Conservation (phyloP, 495 filamentous ascomycete genomes). For the Talaromyces proteolyticus region DNA sequence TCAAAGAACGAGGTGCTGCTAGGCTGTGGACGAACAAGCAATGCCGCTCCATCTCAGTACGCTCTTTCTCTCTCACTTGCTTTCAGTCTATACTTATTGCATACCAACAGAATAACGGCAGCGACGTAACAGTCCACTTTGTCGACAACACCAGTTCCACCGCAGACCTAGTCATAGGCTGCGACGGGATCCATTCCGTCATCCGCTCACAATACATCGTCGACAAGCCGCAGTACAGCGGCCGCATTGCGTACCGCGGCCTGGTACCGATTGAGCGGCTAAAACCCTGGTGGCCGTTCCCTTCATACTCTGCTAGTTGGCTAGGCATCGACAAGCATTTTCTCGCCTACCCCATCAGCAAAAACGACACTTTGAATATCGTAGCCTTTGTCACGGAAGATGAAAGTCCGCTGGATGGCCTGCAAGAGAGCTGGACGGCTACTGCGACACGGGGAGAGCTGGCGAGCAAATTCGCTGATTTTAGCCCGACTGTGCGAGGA, state of each 20-base stretch:
- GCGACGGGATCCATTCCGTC: constrained; percentile 44
- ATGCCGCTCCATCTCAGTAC: background rate
- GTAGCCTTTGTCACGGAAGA: constrained; percentile 15
- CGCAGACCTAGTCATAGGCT: constrained; percentile 38
- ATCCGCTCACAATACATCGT: constrained; percentile 24
- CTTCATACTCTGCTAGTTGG: constrained; percentile 16
- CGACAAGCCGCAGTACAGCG: constrained; percentile 9
- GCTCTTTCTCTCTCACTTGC: background rate
- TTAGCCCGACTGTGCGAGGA: constrained; percentile 15
- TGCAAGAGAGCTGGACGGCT: constrained; percentile 27
- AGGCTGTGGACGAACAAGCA: constrained; percentile 17
- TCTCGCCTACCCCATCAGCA: constrained; percentile 20
- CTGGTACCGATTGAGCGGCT: constrained; percentile 8
- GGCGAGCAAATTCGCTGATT: constrained; percentile 20
- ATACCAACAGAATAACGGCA: constrained; percentile 18
- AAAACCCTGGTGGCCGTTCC: constrained; percentile 17
- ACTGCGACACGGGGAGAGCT: constrained; percentile 23
- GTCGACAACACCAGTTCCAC: constrained; percentile 22
- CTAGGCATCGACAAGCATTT: constrained; percentile 17
- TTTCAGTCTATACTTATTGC: too few species aligned
- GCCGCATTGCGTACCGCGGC: constrained; percentile 16
- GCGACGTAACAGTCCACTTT: constrained; percentile 27
- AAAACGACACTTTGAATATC: constrained; percentile 19
- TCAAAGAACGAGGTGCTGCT: constrained; percentile 16
- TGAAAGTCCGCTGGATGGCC: constrained; percentile 10